A percentile compares a stretch with the other conserved stretches of the same genome.
Evolutionary conservation across 2,329 filamentous ascomycete genomes (phyloP).

Genomic region (Trichoderma endophyticum): DNA sequence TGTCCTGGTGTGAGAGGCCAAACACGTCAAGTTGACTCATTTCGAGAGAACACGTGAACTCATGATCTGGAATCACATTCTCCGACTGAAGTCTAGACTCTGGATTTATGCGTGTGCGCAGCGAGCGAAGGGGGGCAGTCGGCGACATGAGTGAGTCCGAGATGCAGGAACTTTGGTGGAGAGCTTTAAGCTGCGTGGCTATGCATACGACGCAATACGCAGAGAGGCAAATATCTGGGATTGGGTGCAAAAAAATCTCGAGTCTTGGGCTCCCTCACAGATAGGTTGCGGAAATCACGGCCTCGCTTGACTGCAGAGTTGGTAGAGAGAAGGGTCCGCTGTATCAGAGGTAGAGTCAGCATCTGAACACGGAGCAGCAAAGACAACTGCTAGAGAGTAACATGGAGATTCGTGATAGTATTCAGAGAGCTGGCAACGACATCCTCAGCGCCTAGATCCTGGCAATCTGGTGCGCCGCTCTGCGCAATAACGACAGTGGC

Average conservation of each 20-base stretch:
- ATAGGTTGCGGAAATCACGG: no score
- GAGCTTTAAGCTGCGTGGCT: not conserved
- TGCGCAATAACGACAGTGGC: not conserved
- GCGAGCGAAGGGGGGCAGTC: not conserved
- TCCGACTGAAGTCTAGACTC: no score
- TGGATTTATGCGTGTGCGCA: no score
- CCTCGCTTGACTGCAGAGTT: not conserved
- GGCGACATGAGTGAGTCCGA: not conserved
- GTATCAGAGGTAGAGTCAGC: not conserved
- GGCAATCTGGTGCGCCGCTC: not conserved
- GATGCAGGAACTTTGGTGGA: not conserved
- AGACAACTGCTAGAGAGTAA: not conserved
- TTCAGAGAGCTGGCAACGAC: not conserved
- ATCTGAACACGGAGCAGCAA: no score
- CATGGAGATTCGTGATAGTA: not conserved
- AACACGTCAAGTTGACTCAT: no score
- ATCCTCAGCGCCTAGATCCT: not conserved
- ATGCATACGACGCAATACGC: not conserved
- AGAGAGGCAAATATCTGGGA: not conserved
- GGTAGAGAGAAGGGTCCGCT: not conserved
- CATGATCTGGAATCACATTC: no score
- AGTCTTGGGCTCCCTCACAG: no score
- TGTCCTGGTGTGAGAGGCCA: not conserved
- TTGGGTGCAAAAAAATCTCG: no score
- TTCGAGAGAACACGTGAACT: no score